Evolutionary conservation across 2,329 filamentous ascomycete genomes (phyloP).

Genomic region (Emmonsia crescens): DNA sequence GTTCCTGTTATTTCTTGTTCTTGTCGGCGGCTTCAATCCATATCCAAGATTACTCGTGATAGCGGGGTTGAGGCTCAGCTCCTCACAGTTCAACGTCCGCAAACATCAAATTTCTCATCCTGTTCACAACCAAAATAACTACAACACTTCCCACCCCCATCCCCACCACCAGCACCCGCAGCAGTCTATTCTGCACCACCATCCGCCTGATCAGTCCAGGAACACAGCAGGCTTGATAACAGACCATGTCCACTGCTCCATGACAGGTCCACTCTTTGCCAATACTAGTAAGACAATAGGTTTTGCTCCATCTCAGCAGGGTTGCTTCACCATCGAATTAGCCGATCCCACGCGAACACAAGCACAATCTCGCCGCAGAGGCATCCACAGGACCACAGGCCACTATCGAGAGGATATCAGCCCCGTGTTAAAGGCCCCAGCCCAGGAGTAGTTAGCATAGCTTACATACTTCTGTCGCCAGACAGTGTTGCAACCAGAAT

Average conservation of each 20-base stretch:
- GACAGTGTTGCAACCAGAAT: not conserved
- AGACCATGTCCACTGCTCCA: not conserved
- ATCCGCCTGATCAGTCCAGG: no score
- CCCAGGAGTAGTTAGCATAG: not conserved
- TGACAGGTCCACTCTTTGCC: not conserved
- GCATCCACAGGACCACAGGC: not conserved
- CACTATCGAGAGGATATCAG: not conserved
- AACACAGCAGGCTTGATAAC: not conserved
- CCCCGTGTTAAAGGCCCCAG: not conserved
- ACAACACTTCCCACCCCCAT: not conserved
- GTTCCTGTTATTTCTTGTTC: not conserved
- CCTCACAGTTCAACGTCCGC: not conserved
- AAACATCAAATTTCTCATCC: not conserved
- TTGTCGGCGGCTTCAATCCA: not conserved
- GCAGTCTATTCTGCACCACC: not conserved
- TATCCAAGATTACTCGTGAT: not conserved
- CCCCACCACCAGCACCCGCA: not conserved
- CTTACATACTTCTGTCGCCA: not conserved
- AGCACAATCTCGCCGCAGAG: not conserved
- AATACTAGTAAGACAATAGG: not conserved
- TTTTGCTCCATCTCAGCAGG: not conserved
- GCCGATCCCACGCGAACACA: not conserved
- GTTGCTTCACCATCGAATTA: not conserved
- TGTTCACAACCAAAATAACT: not conserved
- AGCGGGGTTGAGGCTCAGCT: not conserved